Percentiles rank a stretch among this genome's conserved stretches.
Evolutionary conservation across 2,329 filamentous ascomycete genomes (phyloP).

Genomic region (Thielaviopsis ethacetica): DNA sequence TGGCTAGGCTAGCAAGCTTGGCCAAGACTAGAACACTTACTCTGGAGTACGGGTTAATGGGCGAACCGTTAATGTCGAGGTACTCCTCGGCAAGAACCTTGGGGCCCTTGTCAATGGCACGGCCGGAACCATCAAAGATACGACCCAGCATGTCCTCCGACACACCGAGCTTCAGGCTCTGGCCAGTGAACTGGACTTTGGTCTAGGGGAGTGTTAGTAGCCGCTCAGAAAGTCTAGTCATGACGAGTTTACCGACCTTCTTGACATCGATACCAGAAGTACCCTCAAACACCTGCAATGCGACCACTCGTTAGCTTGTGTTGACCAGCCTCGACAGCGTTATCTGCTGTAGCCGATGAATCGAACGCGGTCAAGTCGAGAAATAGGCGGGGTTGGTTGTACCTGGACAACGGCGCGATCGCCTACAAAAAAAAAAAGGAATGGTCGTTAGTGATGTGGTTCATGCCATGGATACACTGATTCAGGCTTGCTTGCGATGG

Average conservation of each 20-base stretch:
- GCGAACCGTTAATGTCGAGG: constrained; percentile 95
- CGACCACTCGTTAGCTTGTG: background rate
- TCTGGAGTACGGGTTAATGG: constrained; percentile 95
- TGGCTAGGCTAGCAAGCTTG: background rate
- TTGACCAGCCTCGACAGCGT: background rate
- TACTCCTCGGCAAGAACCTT: constrained; percentile 97
- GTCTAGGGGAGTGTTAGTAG: constrained; percentile 40
- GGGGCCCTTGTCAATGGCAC: constrained; percentile 96
- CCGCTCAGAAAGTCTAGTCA: background rate
- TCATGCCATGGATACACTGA: constrained; percentile 13
- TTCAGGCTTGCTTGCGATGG: background rate
- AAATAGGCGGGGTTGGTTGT: constrained; percentile 18
- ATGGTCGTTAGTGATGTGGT: constrained; percentile 7
- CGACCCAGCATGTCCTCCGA: constrained; percentile 99
- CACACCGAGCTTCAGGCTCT: constrained; percentile 95
- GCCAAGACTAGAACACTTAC: constrained; percentile 35
- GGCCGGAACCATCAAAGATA: constrained; percentile 95
- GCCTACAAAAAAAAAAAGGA: constrained; percentile 33
- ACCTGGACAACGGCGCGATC: constrained; percentile 92
- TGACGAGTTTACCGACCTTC: constrained; percentile 48
- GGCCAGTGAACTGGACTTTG: constrained; percentile 90
- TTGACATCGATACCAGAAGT: constrained; percentile 97
- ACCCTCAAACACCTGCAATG: constrained; percentile 80
- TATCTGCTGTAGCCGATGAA: constrained; percentile 10
- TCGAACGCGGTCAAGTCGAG: background rate